These are phyloP conservation scores for Wickerhamomyces pijperi DNA, from an alignment of 805 yeast genomes.

Conservation along the genomic window DNA sequence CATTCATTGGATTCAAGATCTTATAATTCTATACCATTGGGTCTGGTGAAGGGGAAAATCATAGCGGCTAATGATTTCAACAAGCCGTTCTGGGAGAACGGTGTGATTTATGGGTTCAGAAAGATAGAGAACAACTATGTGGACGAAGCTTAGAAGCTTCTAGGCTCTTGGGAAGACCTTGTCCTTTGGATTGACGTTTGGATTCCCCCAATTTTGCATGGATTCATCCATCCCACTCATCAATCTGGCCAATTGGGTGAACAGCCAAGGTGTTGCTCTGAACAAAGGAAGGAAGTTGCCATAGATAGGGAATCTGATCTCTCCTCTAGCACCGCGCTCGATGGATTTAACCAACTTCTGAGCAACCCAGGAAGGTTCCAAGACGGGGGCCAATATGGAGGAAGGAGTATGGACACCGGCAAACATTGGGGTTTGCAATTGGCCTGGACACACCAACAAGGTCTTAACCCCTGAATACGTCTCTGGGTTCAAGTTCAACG, in stretches of 20 bases:
- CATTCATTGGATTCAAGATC: constrained; percentile 84
- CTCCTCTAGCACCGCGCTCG: constrained; percentile 52
- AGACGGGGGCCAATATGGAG: constrained; percentile 66
- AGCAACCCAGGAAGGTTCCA: constrained; percentile 63
- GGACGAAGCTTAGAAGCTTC: constrained; percentile 17
- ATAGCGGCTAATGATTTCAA: constrained; percentile 55
- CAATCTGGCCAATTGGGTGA: constrained; percentile 29
- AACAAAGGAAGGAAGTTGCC: constrained; percentile 64
- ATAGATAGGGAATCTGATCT: constrained; percentile 65
- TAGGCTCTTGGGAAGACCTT: background rate
- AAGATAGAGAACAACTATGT: constrained; percentile 40
- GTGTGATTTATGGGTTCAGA: constrained; percentile 41
- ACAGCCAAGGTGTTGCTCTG: constrained; percentile 63
- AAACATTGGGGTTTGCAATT: constrained; percentile 68
- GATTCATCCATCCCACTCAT: constrained; percentile 36
- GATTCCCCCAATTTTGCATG: constrained; percentile 17
- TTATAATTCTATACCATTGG: constrained; percentile 86
- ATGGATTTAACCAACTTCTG: constrained; percentile 41
- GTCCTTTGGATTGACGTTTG: background rate
- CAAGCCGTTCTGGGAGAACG: constrained; percentile 29
- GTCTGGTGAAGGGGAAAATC: constrained; percentile 76
- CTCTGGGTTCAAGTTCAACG: constrained; percentile 21
- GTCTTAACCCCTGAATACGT: constrained; percentile 50
- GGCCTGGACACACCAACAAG: constrained; percentile 80
- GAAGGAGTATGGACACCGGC: constrained; percentile 66